A percentile compares a stretch with the other conserved stretches of the same genome.
These are phyloP conservation scores for Thielaviopsis musarum DNA, from an alignment of 2,329 filamentous ascomycete species.

Conservation along the genomic window DNA sequence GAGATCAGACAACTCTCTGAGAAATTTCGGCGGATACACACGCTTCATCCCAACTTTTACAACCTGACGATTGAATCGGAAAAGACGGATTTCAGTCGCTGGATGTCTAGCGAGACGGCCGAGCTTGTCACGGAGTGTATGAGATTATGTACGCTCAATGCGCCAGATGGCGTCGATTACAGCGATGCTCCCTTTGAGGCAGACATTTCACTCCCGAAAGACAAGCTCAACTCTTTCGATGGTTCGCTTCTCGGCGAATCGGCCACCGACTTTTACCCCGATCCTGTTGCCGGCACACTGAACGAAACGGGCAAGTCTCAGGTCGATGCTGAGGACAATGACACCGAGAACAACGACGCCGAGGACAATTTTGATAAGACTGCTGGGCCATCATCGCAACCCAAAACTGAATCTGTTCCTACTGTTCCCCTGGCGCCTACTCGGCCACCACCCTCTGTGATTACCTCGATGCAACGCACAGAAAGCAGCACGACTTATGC, in stretches of 20 bases:
- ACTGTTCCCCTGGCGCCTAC: background rate
- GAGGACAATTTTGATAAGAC: background rate
- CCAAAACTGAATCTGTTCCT: background rate
- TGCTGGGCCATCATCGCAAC: background rate
- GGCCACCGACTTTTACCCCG: background rate
- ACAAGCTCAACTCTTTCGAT: conserved; percentile 13
- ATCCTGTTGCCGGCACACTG: background rate
- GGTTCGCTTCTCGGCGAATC: conserved; percentile 10
- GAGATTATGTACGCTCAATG: conserved; percentile 33
- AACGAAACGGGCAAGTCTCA: background rate
- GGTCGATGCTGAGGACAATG: background rate
- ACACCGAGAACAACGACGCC: background rate
- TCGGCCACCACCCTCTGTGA: background rate
- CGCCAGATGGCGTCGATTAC: conserved; percentile 2
- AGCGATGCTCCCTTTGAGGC: background rate
- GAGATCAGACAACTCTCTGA: conserved; percentile 64
- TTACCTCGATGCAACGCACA: background rate
- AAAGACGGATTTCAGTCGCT: conserved; percentile 57
- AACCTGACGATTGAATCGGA: conserved; percentile 64
- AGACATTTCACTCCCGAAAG: background rate
- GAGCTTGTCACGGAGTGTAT: conserved; percentile 70
- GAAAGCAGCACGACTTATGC: background rate
- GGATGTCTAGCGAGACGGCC: conserved; percentile 62
- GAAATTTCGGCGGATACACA: conserved; percentile 52
- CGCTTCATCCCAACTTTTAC: conserved; percentile 75